Conservation (phyloP, 139 green algal species). For the Chlamydomonas urium region DNA sequence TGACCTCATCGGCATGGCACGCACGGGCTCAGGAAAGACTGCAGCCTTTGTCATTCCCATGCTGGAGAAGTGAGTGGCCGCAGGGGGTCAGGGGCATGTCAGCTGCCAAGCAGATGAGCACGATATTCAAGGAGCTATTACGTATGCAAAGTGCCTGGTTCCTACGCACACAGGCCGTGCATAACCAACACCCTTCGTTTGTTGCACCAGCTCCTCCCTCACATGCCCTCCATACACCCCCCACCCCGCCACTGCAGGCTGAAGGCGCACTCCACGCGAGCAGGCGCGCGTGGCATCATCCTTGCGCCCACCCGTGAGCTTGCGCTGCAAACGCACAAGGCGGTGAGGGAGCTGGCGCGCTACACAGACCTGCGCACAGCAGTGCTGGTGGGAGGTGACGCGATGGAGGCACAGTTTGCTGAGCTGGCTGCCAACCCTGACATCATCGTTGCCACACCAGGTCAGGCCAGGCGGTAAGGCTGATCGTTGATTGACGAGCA, state of each 20-base stretch:
- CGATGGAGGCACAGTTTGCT: constrained; percentile 93
- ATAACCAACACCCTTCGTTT: not conserved
- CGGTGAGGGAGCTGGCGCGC: constrained; percentile 48
- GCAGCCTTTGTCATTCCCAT: constrained; percentile 92
- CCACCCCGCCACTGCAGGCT: constrained; percentile 41
- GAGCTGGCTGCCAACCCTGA: constrained; percentile 90
- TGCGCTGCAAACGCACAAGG: constrained; percentile 82
- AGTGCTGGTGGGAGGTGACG: constrained; percentile 91
- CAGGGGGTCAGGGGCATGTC: no score
- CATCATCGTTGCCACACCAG: constrained; percentile 93
- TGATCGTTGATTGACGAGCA: no score
- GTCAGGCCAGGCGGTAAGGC: no score
- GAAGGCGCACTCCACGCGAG: constrained; percentile 63
- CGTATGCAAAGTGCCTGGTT: not conserved
- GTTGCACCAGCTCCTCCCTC: not conserved
- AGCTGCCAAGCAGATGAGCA: no score
- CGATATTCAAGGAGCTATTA: no score
- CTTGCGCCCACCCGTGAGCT: constrained; percentile 86
- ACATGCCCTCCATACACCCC: not conserved
- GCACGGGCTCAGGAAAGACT: constrained; percentile 96
- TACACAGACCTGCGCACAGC: constrained; percentile 79
- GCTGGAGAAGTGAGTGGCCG: constrained; percentile 73
- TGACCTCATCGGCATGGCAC: constrained; percentile 88
- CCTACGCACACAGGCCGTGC: not conserved
- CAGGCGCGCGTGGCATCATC: constrained; percentile 81